phyloP scores from a whole-genome alignment of 164 flowering plant genomes.

The Vitis rupestris region DNA sequence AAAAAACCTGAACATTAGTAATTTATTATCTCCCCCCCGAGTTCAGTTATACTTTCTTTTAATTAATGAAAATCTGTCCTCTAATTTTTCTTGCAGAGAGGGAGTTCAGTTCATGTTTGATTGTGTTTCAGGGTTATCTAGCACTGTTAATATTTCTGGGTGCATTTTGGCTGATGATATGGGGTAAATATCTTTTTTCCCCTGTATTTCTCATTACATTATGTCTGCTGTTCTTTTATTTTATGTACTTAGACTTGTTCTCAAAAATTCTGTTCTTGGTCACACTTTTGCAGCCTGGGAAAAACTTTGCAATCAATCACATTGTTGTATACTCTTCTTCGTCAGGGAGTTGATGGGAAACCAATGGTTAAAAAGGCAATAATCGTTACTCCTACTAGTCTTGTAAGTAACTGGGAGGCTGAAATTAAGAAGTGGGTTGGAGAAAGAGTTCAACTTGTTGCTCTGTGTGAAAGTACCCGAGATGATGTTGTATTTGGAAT shows the following conservation, averaged over 20 bases:
- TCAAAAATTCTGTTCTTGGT: neutral
- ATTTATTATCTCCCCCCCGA: neutral
- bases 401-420: constrained; percentile 97
- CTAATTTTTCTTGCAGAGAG: constrained; percentile 60
- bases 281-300: constrained; percentile 67
- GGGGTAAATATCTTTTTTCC: constrained; percentile 61
- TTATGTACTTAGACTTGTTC: neutral
- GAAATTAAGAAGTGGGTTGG: constrained; percentile 97
- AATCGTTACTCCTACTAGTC: constrained; percentile 96
- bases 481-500: constrained; percentile 89
- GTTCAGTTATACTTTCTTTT: constrained; percentile 1
- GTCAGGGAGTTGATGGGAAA: constrained; percentile 94
- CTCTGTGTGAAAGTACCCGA: constrained; percentile 91
- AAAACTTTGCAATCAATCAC: constrained; percentile 98
- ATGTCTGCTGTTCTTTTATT: neutral
- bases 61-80: neutral
- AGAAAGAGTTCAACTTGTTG: constrained; percentile 74
- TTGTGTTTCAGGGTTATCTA: constrained; percentile 73
- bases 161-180: constrained; percentile 99
- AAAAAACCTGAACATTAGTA: neutral
- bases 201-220: neutral
- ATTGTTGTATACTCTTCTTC: constrained; percentile 84
- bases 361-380: constrained; percentile 93
- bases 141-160: constrained; percentile 56
- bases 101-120: constrained; percentile 99